Evolutionary conservation across 495 filamentous ascomycete species (phyloP).

Genomic region (Aspergillus ostianus): DNA sequence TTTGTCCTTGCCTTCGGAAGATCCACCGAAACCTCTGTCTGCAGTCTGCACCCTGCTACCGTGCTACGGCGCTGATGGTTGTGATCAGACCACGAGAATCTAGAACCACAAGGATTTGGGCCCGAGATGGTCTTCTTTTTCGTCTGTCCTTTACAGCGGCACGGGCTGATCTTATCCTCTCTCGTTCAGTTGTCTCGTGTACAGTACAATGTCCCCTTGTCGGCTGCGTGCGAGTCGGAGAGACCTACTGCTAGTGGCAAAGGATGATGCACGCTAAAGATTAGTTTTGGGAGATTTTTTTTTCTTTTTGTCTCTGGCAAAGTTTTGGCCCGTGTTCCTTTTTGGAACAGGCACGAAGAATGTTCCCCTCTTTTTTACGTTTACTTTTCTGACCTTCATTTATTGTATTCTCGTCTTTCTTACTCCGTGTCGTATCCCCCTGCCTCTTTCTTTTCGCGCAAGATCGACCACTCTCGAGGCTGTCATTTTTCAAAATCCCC

Average conservation of each 20-base stretch:
- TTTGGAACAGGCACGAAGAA: background rate
- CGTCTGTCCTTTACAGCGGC: background rate
- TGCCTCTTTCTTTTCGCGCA: background rate
- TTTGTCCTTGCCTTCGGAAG: background rate
- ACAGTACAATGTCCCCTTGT: background rate
- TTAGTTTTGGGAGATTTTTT: background rate
- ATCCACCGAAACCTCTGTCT: background rate
- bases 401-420: background rate
- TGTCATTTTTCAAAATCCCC: background rate
- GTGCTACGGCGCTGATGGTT: background rate
- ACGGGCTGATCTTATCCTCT: background rate
- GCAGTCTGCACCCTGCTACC: too few species aligned
- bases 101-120: background rate
- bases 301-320: background rate
- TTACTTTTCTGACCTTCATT: constrained; percentile 5
- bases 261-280: background rate
- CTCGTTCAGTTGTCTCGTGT: background rate
- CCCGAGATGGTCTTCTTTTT: background rate
- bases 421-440: background rate
- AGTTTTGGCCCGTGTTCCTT: background rate
- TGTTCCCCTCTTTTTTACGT: background rate
- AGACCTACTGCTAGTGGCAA: background rate
- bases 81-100: background rate
- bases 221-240: background rate
- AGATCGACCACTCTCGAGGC: background rate